Evolutionary conservation across 2,329 filamentous ascomycete species (phyloP), one percentile per base, ranked within the genome.

Genomic region (Dothideomycetes sp.): DNA sequence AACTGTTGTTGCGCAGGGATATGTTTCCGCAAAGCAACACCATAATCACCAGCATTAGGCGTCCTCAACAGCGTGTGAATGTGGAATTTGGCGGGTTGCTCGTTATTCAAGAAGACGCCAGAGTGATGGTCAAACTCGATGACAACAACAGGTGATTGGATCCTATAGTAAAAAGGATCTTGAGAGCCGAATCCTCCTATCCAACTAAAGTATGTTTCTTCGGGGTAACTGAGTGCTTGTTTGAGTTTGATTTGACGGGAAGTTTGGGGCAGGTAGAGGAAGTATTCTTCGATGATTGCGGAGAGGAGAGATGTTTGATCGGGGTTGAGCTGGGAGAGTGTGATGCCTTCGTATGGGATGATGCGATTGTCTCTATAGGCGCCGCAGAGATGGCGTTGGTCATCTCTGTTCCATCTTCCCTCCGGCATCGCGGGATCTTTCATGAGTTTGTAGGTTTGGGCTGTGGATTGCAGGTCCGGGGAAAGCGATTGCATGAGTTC

Each of bases 51-150:
- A 0, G 64, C 76, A 57, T 89, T 88, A 1, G 84, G 84, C 22
- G 75, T 79, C 24, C 84, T 62, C 47, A 84, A 61, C 38, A 85
- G 61, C 0, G 83, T 88, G 56, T 89, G 84, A 16, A 84, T 82
- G 51, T 89, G 84, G 51, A 84, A 89, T 59, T 82, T 84, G 22
- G 77, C 78, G 0, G 83, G 83, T 58, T 83, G 74, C 35, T 68
- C 67, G 54, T 88, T 89, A 1, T 70, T 77, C 52, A 89, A 58
- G 50, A 87, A 88, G 0, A 88, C 83, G 0, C 83, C 82, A 0
- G 77, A 83, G 57, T 88, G 83, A 53, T 86, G 81, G 51, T 88
- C 84, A 51, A 89, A 84, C 66, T 89, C 84, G 37, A 81, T 65
- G 2, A 88, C 64, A 0, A 85, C 66, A 0, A 88, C 82, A 0